Base-by-base conservation (phyloP, 2,329 filamentous ascomycete species). In the Scytalidium lignicola region DNA sequence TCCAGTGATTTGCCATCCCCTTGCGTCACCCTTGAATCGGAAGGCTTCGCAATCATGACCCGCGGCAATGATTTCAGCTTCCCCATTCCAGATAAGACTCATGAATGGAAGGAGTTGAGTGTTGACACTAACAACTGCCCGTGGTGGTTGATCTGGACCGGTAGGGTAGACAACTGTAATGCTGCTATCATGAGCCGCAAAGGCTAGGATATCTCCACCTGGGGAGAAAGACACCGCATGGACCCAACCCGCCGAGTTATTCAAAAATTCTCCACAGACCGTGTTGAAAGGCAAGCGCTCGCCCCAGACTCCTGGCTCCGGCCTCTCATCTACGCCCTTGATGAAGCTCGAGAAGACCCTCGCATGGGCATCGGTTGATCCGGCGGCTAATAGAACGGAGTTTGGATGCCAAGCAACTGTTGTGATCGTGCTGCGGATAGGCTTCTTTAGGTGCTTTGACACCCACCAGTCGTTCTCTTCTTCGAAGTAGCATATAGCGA, bases 391-490 rank as follows among this genome's bases (percentile, higher is more conserved):
- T 26, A 99, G 80, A 15, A 99, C 93, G 9, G 88, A 95, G 76
- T 99, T 99, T 29, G 93, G 93, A 70, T 99, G 93, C 93, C 93
- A 99, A 50, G 86, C 85, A 41, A 99, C 83, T 15, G 88, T 90
- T 49, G 93, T 97, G 62, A 99, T 92, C 50, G 93, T 99, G 67
- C 90, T 96, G 58, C 92, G 88, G 62, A 99, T 95, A 18, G 93
- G 93, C 80, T 97, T 99, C 82, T 97, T 97, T 65, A 99, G 74
- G 72, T 99, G 93, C 78, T 99, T 99, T 32, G 91, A 96, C 40
- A 99, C 92, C 93, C 93, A 99, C 93, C 93, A 99, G 75, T 99
- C 91, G 71, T 99, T 96, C 71, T 99, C 93, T 68, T 96, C 89
- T 66, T 99, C 93, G 62, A 99, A 99, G 75, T 97, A 97, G 78